Base-by-base conservation (phyloP, 176 grass and related monocot genomes). In the Alloteropsis semialata region DNA sequence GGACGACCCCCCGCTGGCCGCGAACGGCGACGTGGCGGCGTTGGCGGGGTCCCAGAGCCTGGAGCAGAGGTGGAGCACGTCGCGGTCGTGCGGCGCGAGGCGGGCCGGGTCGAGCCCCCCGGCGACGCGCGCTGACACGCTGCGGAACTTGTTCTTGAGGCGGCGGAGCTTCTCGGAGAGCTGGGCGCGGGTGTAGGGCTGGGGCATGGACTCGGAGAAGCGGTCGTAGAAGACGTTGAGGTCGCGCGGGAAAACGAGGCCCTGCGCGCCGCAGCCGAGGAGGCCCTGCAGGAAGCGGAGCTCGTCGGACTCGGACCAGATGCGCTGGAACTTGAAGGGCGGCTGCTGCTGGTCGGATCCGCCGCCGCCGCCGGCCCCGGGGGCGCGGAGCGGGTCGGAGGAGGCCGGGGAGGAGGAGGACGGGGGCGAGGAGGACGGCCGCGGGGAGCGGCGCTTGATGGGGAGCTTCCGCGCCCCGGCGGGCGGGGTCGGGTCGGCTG, bases 161-260 rank as follows among this genome's bases (percentile, higher is more conserved):
- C 93, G 93, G 50, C 92, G 91, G 61, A 98, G 86, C 87, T 98
- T 98, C 87, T 98, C 96, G 34, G 96, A 98, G 45, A 98, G 87
- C 91, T 98, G 92, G 69, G 92, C 93, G 49, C 92, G 90, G 50
- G 86, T 95, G 89, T 96, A 99, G 17, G 97, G 91, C 91, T 90
- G 90, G 18, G 93, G 82, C 90, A 95, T 95, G 87, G 74, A 91
- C 55, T 94, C 96, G 25, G 93, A 96, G 93, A 99, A 99, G 71
- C 90, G 93, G 76, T 99, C 96, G 82, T 96, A 96, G 76, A 99
- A 99, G 24, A 96, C 79, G 62, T 99, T 99, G 44, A 99, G 87
- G 69, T 99, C 96, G 50, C 96, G 93, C 50, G 96, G 96, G 57
- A 94, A 94, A 21, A 96, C 81, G 46, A 99, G 89, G 24, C 96